Evolutionary conservation across 2,329 filamentous ascomycete species (phyloP).

Genomic region (Dryadomyces quercus-mongolicae): DNA sequence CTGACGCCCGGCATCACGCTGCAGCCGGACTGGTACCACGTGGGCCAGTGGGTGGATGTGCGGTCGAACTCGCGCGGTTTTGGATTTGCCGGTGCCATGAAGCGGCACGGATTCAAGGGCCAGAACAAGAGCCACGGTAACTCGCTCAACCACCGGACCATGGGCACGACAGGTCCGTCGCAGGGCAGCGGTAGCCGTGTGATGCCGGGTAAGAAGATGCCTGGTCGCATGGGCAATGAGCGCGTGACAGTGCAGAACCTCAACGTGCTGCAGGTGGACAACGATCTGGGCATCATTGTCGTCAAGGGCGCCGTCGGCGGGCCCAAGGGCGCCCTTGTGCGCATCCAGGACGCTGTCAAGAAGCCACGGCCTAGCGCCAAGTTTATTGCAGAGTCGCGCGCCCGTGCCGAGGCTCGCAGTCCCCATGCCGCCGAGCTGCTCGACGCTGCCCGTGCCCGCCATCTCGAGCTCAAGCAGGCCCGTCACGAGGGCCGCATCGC

Average conservation of each 20-base stretch:
- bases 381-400: slow-evolving; percentile 33
- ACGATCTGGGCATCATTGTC: slow-evolving; percentile 75
- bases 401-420: slow-evolving; percentile 32
- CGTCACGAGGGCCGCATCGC: slow-evolving; percentile 28
- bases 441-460: slow-evolving; percentile 34
- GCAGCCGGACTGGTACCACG: slow-evolving; percentile 79
- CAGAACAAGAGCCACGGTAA: slow-evolving; percentile 92
- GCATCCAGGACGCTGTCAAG: slow-evolving; percentile 83
- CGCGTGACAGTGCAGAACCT: slow-evolving; percentile 85
- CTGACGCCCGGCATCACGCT: slow-evolving; percentile 64
- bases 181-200: slow-evolving; percentile 91
- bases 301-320: slow-evolving; percentile 80
- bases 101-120: slow-evolving; percentile 79
- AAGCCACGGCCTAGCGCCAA: slow-evolving; percentile 48
- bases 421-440: slow-evolving; percentile 32
- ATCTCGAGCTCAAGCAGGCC: slow-evolving; percentile 42
- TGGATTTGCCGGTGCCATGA: slow-evolving; percentile 97
- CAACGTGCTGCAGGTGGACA: slow-evolving; percentile 77
- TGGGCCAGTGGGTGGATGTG: slow-evolving; percentile 84
- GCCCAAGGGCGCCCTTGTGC: slow-evolving; percentile 74
- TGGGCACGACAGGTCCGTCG: slow-evolving; percentile 79
- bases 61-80: slow-evolving; percentile 69
- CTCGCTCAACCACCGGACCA: slow-evolving; percentile 82
- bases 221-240: slow-evolving; percentile 87
- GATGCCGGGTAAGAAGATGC: slow-evolving; percentile 94